Evolutionary conservation across 2,329 filamentous ascomycete genomes (phyloP).

Genomic region (Pseudogymnoascus sp.): DNA sequence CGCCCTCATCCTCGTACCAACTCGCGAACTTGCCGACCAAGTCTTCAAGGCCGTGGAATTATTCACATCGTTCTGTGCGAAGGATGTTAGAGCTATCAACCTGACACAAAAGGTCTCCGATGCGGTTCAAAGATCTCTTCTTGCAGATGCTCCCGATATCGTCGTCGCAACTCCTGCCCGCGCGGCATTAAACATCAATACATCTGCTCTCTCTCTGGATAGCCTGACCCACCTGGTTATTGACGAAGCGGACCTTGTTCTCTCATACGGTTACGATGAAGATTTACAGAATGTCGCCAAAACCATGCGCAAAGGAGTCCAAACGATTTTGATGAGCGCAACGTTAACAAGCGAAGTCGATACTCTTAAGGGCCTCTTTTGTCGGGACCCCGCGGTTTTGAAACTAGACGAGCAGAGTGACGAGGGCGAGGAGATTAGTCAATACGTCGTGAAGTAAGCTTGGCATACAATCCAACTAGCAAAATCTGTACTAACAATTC

Average conservation of each 20-base stretch:
- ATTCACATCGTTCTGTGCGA: conserved; percentile 74
- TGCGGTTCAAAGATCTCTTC: conserved; percentile 75
- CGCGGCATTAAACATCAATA: conserved; percentile 69
- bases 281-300: conserved; percentile 75
- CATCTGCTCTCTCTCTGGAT: conserved; percentile 60
- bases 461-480: not conserved
- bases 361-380: conserved; percentile 76
- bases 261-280: conserved; percentile 90
- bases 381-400: conserved; percentile 67
- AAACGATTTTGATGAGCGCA: conserved; percentile 89
- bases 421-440: conserved; percentile 67
- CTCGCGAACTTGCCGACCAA: conserved; percentile 87
- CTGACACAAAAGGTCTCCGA: conserved; percentile 86
- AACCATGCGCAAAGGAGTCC: conserved; percentile 72
- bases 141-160: conserved; percentile 80
- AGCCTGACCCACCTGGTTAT: conserved; percentile 69
- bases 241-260: conserved; percentile 87
- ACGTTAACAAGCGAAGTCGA: conserved; percentile 85
- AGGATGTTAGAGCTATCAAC: conserved; percentile 75
- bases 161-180: conserved; percentile 86
- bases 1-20: conserved; percentile 86
- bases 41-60: conserved; percentile 70
- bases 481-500: conserved; percentile 17
- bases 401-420: conserved; percentile 77
- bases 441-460: conserved; percentile 72